A percentile compares a stretch with the other conserved stretches of the same genome.
phyloP scores from a whole-genome alignment of 768 basidiomycete genomes.

The Wakefieldia striispora region DNA sequence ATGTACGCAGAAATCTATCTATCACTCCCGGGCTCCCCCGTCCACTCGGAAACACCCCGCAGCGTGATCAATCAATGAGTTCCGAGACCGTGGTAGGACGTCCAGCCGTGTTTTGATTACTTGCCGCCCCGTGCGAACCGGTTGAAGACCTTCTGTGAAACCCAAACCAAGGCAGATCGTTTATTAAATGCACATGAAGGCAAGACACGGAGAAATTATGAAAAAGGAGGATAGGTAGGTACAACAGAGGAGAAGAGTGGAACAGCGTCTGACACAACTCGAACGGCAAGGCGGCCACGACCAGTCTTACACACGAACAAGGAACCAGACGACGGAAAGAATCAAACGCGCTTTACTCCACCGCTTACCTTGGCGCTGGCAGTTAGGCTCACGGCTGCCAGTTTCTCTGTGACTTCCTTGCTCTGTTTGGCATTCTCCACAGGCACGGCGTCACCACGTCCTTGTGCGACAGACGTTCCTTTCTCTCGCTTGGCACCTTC shows the following conservation, averaged over 20 bases:
- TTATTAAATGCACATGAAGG: conserved; percentile 22
- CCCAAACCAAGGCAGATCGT: conserved; percentile 7
- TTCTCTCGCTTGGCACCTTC: neutral
- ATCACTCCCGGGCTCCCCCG: neutral
- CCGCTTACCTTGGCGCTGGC: conserved; percentile 33
- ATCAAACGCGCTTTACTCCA: conserved; percentile 14
- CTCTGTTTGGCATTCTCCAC: conserved; percentile 16
- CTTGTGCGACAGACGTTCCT: conserved; percentile 1
- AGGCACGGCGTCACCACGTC: conserved; percentile 1
- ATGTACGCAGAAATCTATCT: neutral
- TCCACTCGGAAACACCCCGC: neutral
- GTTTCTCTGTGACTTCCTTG: conserved; percentile 28
- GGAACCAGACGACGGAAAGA: neutral
- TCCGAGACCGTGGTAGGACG: neutral
- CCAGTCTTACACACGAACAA: neutral
- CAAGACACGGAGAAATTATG: conserved; percentile 1
- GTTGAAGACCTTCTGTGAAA: conserved; percentile 29
- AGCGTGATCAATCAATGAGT: neutral
- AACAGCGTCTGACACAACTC: neutral
- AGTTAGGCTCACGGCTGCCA: conserved; percentile 25
- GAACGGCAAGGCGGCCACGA: neutral
- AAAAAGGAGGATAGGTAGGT: neutral
- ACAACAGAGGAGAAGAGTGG: conserved; percentile 3
- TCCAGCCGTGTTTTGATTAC: conserved; percentile 8
- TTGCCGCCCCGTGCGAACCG: conserved; percentile 25